Conservation (phyloP, 805 yeast genomes). For the Jamesozyma spencerorum region DNA sequence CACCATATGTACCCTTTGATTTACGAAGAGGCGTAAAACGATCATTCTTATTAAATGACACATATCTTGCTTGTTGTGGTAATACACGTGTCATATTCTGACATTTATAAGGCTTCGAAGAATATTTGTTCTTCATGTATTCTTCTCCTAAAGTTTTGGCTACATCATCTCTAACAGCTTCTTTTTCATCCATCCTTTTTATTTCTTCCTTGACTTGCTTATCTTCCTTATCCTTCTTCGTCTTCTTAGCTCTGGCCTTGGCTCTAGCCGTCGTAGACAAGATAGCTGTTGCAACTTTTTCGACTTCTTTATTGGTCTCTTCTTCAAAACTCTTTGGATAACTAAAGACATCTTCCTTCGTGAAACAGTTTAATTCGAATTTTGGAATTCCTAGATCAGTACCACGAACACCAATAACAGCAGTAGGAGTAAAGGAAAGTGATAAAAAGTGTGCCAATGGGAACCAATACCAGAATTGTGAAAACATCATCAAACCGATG, state of each 20-base stretch:
- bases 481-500: conserved; percentile 81
- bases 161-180: conserved; percentile 13
- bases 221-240: conserved; percentile 42
- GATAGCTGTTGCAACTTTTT: conserved; percentile 85
- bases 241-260: conserved; percentile 78
- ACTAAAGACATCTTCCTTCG: conserved; percentile 69
- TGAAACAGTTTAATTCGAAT: conserved; percentile 70
- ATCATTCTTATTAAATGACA: conserved; percentile 64
- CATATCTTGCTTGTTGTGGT: conserved; percentile 78
- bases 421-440: conserved; percentile 85
- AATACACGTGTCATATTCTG: conserved; percentile 79
- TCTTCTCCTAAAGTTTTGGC: conserved; percentile 20
- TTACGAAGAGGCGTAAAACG: conserved; percentile 79
- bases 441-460: conserved; percentile 91
- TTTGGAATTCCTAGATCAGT: conserved; percentile 81
- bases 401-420: conserved; percentile 69
- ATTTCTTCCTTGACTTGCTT: conserved; percentile 30
- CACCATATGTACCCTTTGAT: conserved; percentile 59
- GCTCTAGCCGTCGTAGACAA: conserved; percentile 89
- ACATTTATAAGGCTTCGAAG: conserved; percentile 58
- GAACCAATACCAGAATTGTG: conserved; percentile 98
- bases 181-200: conserved; percentile 22
- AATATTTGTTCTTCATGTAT: conserved; percentile 40
- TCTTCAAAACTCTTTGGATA: conserved; percentile 87
- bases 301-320: conserved; percentile 71